Percentiles rank a stretch among this genome's conserved stretches.
Conservation (phyloP, 768 basidiomycete genomes). For the Butyriboletus loyo region DNA sequence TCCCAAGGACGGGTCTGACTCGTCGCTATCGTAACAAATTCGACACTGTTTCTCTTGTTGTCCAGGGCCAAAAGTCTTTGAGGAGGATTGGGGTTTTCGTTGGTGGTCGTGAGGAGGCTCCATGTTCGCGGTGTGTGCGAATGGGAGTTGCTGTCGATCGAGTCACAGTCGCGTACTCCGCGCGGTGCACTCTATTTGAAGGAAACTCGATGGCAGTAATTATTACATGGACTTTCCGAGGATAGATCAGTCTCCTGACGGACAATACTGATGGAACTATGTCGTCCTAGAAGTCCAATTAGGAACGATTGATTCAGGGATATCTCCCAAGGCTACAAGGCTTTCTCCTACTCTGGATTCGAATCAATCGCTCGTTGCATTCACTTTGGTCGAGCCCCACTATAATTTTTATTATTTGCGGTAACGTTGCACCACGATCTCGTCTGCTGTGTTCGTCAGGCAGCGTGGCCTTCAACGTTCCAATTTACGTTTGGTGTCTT, state of each 20-base stretch:
- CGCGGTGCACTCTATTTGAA: background rate
- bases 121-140: conserved; percentile 15
- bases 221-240: too few species aligned
- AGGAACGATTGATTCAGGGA: conserved; percentile 6
- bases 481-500: conserved; percentile 25
- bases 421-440: background rate
- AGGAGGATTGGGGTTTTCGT: conserved; percentile 3
- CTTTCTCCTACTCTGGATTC: background rate
- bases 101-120: conserved; percentile 16
- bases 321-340: background rate
- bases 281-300: conserved; percentile 9
- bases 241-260: too few species aligned
- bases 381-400: background rate
- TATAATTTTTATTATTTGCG: background rate
- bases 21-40: conserved; percentile 74
- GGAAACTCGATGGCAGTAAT: background rate
- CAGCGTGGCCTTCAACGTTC: conserved; percentile 20
- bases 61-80: conserved; percentile 12
- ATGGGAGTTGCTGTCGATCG: background rate
- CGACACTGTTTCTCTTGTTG: conserved; percentile 68
- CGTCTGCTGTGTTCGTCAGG: conserved; percentile 1
- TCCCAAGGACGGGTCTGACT: conserved; percentile 60
- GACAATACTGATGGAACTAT: background rate
- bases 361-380: background rate
- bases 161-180: background rate